Base-by-base conservation (phyloP, 371 early-diverging fungal genomes). In the Synchytrium microbalum region DNA sequence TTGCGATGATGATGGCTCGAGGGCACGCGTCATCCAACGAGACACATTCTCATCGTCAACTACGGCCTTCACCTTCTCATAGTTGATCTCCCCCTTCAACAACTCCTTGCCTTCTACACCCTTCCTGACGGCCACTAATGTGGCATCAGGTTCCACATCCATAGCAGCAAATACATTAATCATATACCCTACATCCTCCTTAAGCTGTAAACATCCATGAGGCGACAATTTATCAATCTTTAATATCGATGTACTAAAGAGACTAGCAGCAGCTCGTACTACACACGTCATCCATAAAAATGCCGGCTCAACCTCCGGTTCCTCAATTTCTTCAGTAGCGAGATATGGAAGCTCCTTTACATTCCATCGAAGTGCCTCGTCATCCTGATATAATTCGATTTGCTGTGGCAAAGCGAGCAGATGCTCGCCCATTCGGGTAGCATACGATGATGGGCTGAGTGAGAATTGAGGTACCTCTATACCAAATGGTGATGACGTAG, bases 201-300 rank as follows among this genome's bases (percentile, higher is more conserved):
- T 73, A 16, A 87, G 69, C 69, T 87, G 87, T 57, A 70, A 66
- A 24, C 72, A 67, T 5, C 84, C 85, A 55, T 78, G 73, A 0
- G 72, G 33, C n/a, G 79, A 69, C 64, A 83, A 60, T 29, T 66
- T 67, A 23, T 62, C 71, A 24, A 84, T 76, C 24, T 62, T 61
- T 19, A 72, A 54, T 14, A 84, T 72, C 16, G 69, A 63, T 1
- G 54, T n/a, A 13, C 75, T 71, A 10, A 75, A 66, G 46, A 83
- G 75, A 0, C 72, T 67, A 10, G 69, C 68, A 81, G 84, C 83
- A 0, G 80, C 86, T 3, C 85, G 78, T 3, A 86, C 79, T 3
- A 88, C 64, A 0, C 84, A 78, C 3, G 81, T 78, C 31, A 88
- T 86, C 90, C 90, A 90, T 3, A 83, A 64, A 59, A 88, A 83